Percentiles rank a stretch among this genome's conserved stretches.
phyloP scores from a whole-genome alignment of 345 rosid species.

The Salix dunnii region DNA sequence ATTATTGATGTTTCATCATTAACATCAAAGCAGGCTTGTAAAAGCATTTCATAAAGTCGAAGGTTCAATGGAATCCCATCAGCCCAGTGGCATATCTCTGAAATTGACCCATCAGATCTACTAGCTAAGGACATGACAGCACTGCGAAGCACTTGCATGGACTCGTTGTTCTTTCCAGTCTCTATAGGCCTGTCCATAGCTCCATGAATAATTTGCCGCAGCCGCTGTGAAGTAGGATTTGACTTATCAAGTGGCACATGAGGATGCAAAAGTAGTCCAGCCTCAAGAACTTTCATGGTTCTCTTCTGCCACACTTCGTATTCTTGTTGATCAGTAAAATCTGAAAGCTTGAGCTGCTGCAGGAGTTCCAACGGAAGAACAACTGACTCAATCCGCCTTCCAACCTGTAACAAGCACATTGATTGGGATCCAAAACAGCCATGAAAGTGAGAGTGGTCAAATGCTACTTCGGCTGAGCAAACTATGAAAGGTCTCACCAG shows the following conservation, averaged over 20 bases:
- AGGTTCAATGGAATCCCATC: conserved; percentile 91
- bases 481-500: background rate
- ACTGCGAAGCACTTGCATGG: conserved; percentile 89
- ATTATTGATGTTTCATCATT: conserved; percentile 60
- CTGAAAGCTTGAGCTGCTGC: conserved; percentile 86
- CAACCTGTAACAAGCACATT: conserved; percentile 50
- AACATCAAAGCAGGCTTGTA: conserved; percentile 81
- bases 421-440: background rate
- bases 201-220: conserved; percentile 66
- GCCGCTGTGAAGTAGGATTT: conserved; percentile 55
- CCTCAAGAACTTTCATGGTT: conserved; percentile 78
- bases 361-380: conserved; percentile 87
- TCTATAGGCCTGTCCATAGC: conserved; percentile 77
- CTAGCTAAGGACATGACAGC: conserved; percentile 77
- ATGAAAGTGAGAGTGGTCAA: background rate
- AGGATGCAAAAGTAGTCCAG: conserved; percentile 82
- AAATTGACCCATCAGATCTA: conserved; percentile 75
- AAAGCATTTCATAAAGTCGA: conserved; percentile 75
- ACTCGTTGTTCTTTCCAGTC: conserved; percentile 88
- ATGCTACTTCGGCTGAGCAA: background rate
- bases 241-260: conserved; percentile 73
- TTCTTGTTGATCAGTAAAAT: conserved; percentile 84
- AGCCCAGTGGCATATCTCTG: conserved; percentile 93
- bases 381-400: conserved; percentile 77
- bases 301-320: conserved; percentile 87